phyloP scores from a whole-genome alignment of 106 monocot species.

The Dendrobium huoshanense region DNA sequence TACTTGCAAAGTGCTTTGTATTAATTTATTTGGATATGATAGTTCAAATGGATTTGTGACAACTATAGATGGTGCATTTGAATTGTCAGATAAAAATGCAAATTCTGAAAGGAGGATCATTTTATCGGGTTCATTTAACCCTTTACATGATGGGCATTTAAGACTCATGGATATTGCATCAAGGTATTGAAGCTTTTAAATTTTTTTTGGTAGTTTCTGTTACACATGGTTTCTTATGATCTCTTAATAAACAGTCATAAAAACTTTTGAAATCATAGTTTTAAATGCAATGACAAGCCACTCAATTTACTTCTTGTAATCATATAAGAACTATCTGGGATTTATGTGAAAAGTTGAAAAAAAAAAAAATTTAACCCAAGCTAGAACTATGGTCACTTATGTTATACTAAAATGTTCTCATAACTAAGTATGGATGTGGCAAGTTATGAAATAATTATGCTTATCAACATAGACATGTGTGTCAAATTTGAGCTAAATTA shows the following conservation, averaged over 20 bases:
- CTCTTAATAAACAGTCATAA: too few relatives aligned
- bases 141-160: constrained; percentile 87
- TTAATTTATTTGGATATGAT: neutral
- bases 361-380: too few relatives aligned
- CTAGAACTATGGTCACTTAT: neutral
- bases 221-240: neutral
- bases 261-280: neutral
- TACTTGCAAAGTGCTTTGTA: constrained; percentile 10
- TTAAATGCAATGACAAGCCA: neutral
- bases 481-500: too few relatives aligned
- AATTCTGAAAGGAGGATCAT: constrained; percentile 74
- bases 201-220: neutral
- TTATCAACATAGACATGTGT: neutral
- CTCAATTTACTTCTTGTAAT: neutral
- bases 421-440: neutral
- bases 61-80: constrained; percentile 5
- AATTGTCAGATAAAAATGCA: constrained; percentile 33
- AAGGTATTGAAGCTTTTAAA: constrained; percentile 34
- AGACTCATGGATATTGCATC: constrained; percentile 81
- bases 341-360: neutral
- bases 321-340: neutral
- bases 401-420: neutral
- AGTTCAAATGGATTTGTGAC: neutral
- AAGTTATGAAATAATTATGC: neutral
- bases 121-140: constrained; percentile 94